Evolutionary conservation across 2,329 filamentous ascomycete species (phyloP).

Genomic region (Arachnomyces sp.): DNA sequence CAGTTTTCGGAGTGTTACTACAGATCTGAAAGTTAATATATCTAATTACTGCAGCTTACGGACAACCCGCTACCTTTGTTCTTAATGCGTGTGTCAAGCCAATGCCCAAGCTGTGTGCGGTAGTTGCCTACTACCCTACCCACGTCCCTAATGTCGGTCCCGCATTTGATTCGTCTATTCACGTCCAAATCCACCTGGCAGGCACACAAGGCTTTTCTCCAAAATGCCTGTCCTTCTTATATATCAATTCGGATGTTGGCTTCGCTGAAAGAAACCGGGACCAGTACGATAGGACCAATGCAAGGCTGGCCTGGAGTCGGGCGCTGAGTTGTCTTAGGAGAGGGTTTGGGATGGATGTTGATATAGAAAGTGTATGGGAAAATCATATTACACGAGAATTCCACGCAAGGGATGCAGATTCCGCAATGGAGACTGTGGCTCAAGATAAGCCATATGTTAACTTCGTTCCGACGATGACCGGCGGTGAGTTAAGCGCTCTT

Average conservation of each 20-base stretch:
- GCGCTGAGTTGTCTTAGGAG: conserved; percentile 53
- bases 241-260: conserved; percentile 51
- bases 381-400: conserved; percentile 18
- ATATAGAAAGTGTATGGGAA: conserved; percentile 25
- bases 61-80: conserved; percentile 53
- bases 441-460: conserved; percentile 18
- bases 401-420: conserved; percentile 23
- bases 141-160: conserved; percentile 45
- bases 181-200: conserved; percentile 53
- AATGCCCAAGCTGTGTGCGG: conserved; percentile 48
- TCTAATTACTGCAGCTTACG: conserved; percentile 45
- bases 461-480: conserved; percentile 28
- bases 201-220: conserved; percentile 34
- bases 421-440: conserved; percentile 24
- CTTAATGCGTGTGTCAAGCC: conserved; percentile 53
- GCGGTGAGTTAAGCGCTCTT: conserved; percentile 22
- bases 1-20: not conserved
- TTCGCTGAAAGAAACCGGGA: conserved; percentile 66
- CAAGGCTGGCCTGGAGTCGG: conserved; percentile 62
- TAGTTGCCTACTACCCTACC: conserved; percentile 58
- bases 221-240: conserved; percentile 41
- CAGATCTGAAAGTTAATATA: conserved; percentile 1
- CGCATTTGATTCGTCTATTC: conserved; percentile 29
- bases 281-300: conserved; percentile 57
- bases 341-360: conserved; percentile 45